Conservation (phyloP, 164 flowering plant species). For the Euptelea pleiosperma region DNA sequence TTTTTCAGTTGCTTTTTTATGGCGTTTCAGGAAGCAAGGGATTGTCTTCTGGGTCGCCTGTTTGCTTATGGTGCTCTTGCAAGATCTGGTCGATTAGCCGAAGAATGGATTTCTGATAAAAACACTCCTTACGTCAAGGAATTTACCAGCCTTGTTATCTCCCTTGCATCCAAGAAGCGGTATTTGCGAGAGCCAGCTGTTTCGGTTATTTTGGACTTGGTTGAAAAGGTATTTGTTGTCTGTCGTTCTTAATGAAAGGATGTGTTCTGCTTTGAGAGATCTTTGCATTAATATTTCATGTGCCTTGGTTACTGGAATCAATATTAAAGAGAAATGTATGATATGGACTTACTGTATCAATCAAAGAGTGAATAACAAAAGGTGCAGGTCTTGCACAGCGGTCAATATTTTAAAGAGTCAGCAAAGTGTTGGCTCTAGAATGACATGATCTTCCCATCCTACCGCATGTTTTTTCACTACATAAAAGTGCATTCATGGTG, state of each 20-base stretch:
- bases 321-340: neutral
- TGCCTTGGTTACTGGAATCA: neutral
- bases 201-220: constrained; percentile 58
- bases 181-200: constrained; percentile 91
- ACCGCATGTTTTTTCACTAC: too few species aligned
- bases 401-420: too few species aligned
- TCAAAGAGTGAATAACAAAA: neutral
- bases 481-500: too few species aligned
- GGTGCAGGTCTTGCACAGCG: neutral
- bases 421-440: too few species aligned
- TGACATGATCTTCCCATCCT: too few species aligned
- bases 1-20: constrained; percentile 13
- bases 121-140: constrained; percentile 53
- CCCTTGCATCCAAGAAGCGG: constrained; percentile 74
- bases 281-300: neutral
- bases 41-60: constrained; percentile 81
- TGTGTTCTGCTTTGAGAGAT: neutral
- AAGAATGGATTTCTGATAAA: constrained; percentile 56
- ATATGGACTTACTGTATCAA: neutral
- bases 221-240: constrained; percentile 57
- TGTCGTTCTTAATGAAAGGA: neutral
- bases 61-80: constrained; percentile 94
- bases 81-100: constrained; percentile 65
- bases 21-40: constrained; percentile 69
- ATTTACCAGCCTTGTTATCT: constrained; percentile 45